phyloP scores from a whole-genome alignment of 169 alveolate genomes.

The Miamiensis avidus region DNA sequence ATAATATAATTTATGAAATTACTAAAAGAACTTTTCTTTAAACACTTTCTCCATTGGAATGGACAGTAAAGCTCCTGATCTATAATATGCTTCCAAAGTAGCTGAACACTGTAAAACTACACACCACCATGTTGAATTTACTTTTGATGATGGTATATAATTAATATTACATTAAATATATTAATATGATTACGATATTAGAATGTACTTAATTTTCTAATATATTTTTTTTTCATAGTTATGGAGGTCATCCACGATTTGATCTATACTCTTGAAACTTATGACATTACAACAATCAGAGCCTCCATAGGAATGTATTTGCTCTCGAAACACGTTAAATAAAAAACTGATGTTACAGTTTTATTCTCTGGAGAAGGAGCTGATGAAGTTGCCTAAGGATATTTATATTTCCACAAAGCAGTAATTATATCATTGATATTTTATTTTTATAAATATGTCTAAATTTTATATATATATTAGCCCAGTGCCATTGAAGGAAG shows the following conservation, averaged over 20 bases:
- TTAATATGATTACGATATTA: too few relatives aligned
- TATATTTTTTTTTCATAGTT: too few relatives aligned
- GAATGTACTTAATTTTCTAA: too few relatives aligned
- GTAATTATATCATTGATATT: too few relatives aligned
- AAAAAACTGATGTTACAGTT: slow-evolving; percentile 78
- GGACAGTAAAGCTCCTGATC: neutral
- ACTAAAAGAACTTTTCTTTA: neutral
- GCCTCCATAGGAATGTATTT: slow-evolving; percentile 91
- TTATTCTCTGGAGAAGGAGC: slow-evolving; percentile 89
- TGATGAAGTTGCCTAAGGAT: slow-evolving; percentile 90
- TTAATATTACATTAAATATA: too few relatives aligned
- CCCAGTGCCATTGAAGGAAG: slow-evolving; percentile 80
- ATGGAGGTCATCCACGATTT: slow-evolving; percentile 76
- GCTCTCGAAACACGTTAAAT: slow-evolving; percentile 62
- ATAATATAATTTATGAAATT: too few relatives aligned
- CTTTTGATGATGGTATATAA: neutral
- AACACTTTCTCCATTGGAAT: neutral
- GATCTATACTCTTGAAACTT: slow-evolving; percentile 86
- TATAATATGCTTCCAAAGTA: neutral
- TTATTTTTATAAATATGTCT: too few relatives aligned
- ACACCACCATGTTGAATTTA: neutral
- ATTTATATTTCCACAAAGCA: slow-evolving; percentile 84
- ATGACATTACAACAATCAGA: slow-evolving; percentile 86
- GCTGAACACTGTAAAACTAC: neutral
- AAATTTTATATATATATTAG: too few relatives aligned